phyloP scores from a whole-genome alignment of 2,329 filamentous ascomycete species.

The Whalleya microplaca region DNA sequence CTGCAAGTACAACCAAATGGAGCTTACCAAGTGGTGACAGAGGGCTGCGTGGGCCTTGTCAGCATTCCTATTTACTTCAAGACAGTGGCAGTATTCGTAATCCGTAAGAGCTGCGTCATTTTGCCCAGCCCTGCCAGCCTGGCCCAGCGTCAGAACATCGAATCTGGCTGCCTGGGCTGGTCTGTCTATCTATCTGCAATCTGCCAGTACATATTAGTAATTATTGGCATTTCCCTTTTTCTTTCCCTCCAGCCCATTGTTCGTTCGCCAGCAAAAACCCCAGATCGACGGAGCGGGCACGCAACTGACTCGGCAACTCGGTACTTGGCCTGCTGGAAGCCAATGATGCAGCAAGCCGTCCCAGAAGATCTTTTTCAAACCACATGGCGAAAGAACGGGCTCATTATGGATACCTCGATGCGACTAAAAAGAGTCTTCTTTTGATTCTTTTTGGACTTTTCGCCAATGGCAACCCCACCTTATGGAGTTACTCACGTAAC shows the following conservation, averaged over 20 bases:
- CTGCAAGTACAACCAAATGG: not conserved
- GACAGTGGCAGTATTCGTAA: too few species aligned
- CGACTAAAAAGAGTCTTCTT: too few species aligned
- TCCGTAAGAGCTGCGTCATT: not conserved
- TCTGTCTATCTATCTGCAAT: not conserved
- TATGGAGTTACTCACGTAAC: slow-evolving; percentile 26
- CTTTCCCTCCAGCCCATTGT: too few species aligned
- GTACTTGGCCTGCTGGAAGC: too few species aligned
- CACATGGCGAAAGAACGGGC: slow-evolving; percentile 1
- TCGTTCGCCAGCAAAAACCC: too few species aligned
- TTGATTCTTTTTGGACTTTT: not conserved
- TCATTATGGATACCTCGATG: slow-evolving; percentile 7
- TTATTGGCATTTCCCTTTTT: not conserved
- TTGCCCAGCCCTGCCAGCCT: not conserved
- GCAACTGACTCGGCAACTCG: not conserved
- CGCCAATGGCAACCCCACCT: slow-evolving; percentile 21
- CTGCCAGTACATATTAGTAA: not conserved
- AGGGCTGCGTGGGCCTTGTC: not conserved
- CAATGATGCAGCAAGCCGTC: not conserved
- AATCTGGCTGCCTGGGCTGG: too few species aligned
- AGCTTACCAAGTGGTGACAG: not conserved
- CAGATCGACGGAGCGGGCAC: not conserved
- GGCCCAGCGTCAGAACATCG: too few species aligned
- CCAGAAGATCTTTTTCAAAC: not conserved
- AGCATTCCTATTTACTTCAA: not conserved